Percentiles rank a stretch among this genome's conserved stretches.
These are phyloP conservation scores for Thraustochytrium striatum DNA, from an alignment of 352 stramenopile genomes.

Conservation along the genomic window DNA sequence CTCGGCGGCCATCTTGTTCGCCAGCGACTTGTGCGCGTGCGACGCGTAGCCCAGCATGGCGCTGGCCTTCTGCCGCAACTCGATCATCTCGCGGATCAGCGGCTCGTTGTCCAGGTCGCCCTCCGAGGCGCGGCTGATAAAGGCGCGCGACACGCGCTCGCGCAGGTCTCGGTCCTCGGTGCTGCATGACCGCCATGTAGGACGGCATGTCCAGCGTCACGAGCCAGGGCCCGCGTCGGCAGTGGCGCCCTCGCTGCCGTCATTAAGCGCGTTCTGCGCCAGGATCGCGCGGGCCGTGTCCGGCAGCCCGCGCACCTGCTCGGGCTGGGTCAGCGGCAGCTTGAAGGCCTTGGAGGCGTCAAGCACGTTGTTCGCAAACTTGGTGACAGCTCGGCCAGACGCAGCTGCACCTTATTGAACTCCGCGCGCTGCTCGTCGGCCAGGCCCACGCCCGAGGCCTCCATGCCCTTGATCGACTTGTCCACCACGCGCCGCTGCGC, in stretches of 20 bases:
- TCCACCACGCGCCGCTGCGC: slow-evolving; percentile 76
- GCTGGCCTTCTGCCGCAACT: slow-evolving; percentile 81
- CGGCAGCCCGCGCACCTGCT: slow-evolving; percentile 80
- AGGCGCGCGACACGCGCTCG: slow-evolving; percentile 87
- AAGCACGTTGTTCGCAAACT: slow-evolving; percentile 94
- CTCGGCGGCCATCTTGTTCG: slow-evolving; percentile 91
- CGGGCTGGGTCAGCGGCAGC: slow-evolving; percentile 74
- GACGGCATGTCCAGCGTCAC: slow-evolving; percentile 88
- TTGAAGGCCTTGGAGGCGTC: slow-evolving; percentile 92
- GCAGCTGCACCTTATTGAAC: slow-evolving; percentile 93
- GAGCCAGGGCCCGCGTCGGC: slow-evolving; percentile 81
- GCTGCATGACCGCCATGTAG: slow-evolving; percentile 93
- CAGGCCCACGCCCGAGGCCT: slow-evolving; percentile 85
- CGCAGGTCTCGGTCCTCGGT: slow-evolving; percentile 77
- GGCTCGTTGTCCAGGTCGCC: slow-evolving; percentile 82
- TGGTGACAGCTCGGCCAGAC: slow-evolving; percentile 84
- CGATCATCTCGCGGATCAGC: slow-evolving; percentile 87
- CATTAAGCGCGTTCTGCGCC: slow-evolving; percentile 65
- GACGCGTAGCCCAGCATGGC: slow-evolving; percentile 85
- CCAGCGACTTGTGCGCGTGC: slow-evolving; percentile 81
- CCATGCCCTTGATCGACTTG: slow-evolving; percentile 74
- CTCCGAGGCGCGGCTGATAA: slow-evolving; percentile 78
- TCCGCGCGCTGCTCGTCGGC: slow-evolving; percentile 77
- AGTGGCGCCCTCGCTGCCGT: slow-evolving; percentile 65
- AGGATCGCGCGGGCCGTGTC: slow-evolving; percentile 82